Evolutionary conservation across 129 eudicot genomes (phyloP).

Genomic region (carrot (Daucus carota)): DH1_v3.0 NC_030382.2:57916001-57916500

Average conservation of each 20-base stretch:
- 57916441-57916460: not conserved
- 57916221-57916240: not conserved
- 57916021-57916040: not conserved
- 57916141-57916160: slow-evolving; percentile 1
- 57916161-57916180: slow-evolving; percentile 6
- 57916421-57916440: not conserved
- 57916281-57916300: not conserved
- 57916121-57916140: slow-evolving; percentile 12
- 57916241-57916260: not conserved
- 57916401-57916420: not conserved
- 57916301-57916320: not conserved
- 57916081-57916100: slow-evolving; percentile 12
- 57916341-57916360: not conserved
- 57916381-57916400: not conserved
- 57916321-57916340: not conserved
- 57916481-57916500: not conserved
- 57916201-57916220: not conserved
- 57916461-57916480: not conserved
- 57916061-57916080: not conserved
- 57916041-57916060: slow-evolving; percentile 12
- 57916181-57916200: not conserved
- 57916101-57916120: slow-evolving; percentile 4
- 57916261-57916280: not conserved
- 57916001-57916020: slow-evolving; percentile 4
- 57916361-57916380: slow-evolving; percentile 2